A percentile compares a stretch with the other conserved stretches of the same genome.
These are phyloP conservation scores for Claviceps digitariae DNA, from an alignment of 2,329 filamentous ascomycete species.

Conservation along the genomic window DNA sequence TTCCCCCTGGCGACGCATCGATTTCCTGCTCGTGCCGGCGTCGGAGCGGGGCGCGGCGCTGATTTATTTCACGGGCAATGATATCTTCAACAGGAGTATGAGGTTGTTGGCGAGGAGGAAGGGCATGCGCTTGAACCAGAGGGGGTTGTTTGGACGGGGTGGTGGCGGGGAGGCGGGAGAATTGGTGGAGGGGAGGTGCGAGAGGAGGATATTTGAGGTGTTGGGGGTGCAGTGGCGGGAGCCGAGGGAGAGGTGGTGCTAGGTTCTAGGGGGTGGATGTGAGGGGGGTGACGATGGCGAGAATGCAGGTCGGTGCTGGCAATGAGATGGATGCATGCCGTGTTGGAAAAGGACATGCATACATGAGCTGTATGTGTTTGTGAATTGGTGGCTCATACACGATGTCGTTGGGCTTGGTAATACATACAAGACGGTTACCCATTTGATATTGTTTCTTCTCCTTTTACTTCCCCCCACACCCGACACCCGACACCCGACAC, in stretches of 20 bases:
- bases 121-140: constrained; percentile 74
- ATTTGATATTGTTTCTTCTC: too few relatives aligned
- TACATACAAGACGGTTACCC: too few relatives aligned
- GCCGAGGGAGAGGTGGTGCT: constrained; percentile 65
- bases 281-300: too few relatives aligned
- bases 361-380: too few relatives aligned
- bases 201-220: constrained; percentile 68
- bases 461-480: too few relatives aligned
- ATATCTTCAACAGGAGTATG: constrained; percentile 85
- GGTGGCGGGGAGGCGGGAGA: constrained; percentile 39
- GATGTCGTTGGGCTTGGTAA: too few relatives aligned
- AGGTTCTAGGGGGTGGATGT: neutral
- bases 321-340: too few relatives aligned
- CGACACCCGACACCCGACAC: too few relatives aligned
- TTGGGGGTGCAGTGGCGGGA: constrained; percentile 76
- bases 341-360: too few relatives aligned
- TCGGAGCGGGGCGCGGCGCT: constrained; percentile 70
- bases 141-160: constrained; percentile 61
- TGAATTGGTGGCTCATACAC: too few relatives aligned
- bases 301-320: too few relatives aligned
- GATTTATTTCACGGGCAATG: constrained; percentile 93
- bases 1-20: constrained; percentile 63
- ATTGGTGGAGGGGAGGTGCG: constrained; percentile 60
- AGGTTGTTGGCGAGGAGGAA: constrained; percentile 67
- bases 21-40: constrained; percentile 71